Base-by-base conservation (phyloP, 352 stramenopile species). In the Globisporangium splendens region DNA sequence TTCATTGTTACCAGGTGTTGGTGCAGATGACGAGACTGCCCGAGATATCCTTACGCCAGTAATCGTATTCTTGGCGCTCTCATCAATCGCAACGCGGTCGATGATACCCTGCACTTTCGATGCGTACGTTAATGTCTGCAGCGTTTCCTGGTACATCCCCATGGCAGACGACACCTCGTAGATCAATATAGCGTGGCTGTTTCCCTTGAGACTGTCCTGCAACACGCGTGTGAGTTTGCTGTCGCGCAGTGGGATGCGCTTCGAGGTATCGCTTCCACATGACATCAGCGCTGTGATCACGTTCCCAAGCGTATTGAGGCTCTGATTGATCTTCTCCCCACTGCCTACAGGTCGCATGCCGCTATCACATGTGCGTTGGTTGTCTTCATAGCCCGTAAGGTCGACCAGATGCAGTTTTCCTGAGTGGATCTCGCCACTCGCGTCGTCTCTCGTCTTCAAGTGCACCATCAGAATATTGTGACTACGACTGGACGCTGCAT, bases 381-480 rank as follows among this genome's bases (percentile, higher is more conserved):
- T 78, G 54, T 78, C 70, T 24, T 78, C 75, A 15, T 63, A 70
- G 7, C 73, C 69, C 5, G 76, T 65, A 6, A 84, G 41, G 15
- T 85, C 67, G 39, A 87, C 72, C 20, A 87, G 21, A 21, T 79
- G 70, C 3, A 83, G 68, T 44, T 73, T 75, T 1, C 69, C 69
- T 11, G 55, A 52, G 41, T 63, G 57, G 12, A 53, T 56, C 22
- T 65, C 59, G 17, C 56, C 49, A 5, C 42, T 54, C 0, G 28
- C 20, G 3, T 46, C 38, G 50, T 75, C 66, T 3, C 24, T 54
- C 0, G 59, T 54, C 1, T 50, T 57, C 22, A 67, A 72, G 42
- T 77, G 63, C 24, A 97, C 68, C 50, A 80, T 88, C 13, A 97
- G 54, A 35, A 97, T 90, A 44, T 79, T 79, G 54, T 97, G 90